A percentile compares a stretch with the other conserved stretches of the same genome.
Conservation (phyloP, 257 asterid genomes). For the Leptodermis oblonga region DNA sequence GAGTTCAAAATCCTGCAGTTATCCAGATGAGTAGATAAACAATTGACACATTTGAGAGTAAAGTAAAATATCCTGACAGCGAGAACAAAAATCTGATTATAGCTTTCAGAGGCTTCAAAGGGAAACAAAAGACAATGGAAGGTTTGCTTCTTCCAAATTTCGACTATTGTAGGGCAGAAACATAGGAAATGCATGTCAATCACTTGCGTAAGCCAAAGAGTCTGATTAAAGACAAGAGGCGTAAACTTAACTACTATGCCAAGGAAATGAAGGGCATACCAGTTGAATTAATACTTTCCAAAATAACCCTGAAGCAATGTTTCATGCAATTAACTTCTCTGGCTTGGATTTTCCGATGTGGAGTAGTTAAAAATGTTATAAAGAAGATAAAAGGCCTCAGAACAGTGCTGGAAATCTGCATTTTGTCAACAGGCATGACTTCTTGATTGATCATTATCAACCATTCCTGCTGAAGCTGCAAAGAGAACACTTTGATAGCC, state of each 20-base stretch:
- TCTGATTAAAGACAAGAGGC: background rate
- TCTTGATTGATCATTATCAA: conserved; percentile 44
- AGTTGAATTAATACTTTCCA: conserved; percentile 59
- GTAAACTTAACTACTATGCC: conserved; percentile 3
- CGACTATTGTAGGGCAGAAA: background rate
- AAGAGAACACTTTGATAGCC: conserved; percentile 42
- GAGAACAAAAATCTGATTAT: background rate
- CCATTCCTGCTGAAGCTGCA: conserved; percentile 72
- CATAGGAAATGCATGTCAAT: background rate
- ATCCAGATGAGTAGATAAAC: background rate
- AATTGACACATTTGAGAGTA: background rate
- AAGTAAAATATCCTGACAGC: background rate
- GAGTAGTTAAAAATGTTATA: conserved; percentile 43
- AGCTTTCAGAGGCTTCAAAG: background rate
- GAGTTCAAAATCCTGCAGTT: background rate
- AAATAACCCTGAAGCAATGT: conserved; percentile 59
- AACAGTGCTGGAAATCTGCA: conserved; percentile 43
- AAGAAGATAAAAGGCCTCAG: conserved; percentile 88
- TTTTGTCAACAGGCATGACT: conserved; percentile 31
- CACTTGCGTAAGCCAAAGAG: background rate
- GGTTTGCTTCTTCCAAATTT: background rate
- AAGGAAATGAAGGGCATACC: conserved; percentile 38
- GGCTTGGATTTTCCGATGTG: conserved; percentile 41
- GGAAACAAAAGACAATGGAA: background rate
- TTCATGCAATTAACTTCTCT: conserved; percentile 61